phyloP scores from a whole-genome alignment of 108 stramenopile species.

The Mediolabrus comicus region DNA sequence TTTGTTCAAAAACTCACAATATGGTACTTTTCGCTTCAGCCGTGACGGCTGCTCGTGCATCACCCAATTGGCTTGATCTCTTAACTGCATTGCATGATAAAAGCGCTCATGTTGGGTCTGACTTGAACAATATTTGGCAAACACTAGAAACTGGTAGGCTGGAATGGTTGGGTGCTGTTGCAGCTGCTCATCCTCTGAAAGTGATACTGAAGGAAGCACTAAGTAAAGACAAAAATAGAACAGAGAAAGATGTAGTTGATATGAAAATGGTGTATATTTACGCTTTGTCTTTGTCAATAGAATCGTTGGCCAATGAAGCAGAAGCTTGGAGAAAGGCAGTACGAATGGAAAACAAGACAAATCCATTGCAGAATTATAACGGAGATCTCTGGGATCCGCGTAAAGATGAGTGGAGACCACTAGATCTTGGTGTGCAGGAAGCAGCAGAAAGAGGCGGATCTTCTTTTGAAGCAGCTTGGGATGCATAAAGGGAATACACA shows the following conservation, averaged over 20 bases:
- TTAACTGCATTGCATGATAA: constrained; percentile 32
- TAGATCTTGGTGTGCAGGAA: constrained; percentile 63
- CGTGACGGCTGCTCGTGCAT: constrained; percentile 44
- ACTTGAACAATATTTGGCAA: constrained; percentile 57
- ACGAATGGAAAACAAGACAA: constrained; percentile 44
- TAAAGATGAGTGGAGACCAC: constrained; percentile 52
- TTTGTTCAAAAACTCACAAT: no score
- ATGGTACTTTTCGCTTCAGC: no score
- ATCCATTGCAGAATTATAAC: constrained; percentile 56
- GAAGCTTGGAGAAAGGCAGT: constrained; percentile 49
- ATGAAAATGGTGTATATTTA: constrained; percentile 74
- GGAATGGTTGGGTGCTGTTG: constrained; percentile 53
- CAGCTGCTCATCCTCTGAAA: constrained; percentile 56
- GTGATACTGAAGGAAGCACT: constrained; percentile 51
- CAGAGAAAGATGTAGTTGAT: constrained; percentile 62
- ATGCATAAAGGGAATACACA: constrained; percentile 35
- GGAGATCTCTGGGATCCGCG: constrained; percentile 57
- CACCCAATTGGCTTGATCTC: constrained; percentile 40
- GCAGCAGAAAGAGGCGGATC: constrained; percentile 63
- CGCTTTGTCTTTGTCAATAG: constrained; percentile 46
- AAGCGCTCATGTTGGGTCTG: constrained; percentile 42
- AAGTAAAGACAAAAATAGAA: constrained; percentile 34
- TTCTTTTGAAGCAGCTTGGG: constrained; percentile 56
- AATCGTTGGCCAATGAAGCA: constrained; percentile 19
- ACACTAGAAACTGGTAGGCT: constrained; percentile 53